A percentile compares a stretch with the other conserved stretches of the same genome.
phyloP scores from a whole-genome alignment of 164 flowering plant species.

The Warburgia ugandensis region DNA sequence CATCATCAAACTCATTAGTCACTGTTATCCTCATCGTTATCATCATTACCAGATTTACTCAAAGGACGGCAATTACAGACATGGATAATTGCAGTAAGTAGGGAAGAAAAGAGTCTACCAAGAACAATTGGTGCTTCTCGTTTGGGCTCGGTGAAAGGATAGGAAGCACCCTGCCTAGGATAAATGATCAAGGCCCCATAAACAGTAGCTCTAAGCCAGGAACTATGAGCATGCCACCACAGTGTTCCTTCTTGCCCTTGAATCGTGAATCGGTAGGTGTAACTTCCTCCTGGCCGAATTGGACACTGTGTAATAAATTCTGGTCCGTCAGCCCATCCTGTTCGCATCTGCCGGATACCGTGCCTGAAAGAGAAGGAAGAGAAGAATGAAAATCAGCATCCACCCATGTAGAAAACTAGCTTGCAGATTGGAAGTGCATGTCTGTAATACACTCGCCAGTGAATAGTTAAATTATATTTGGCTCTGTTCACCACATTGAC shows the following conservation, averaged over 20 bases:
- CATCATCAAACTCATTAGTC: too few relatives aligned
- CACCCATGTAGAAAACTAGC: too few relatives aligned
- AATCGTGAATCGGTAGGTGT: conserved; percentile 84
- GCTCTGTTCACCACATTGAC: conserved; percentile 67
- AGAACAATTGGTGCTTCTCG: conserved; percentile 59
- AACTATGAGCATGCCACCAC: conserved; percentile 98
- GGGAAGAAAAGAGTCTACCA: conserved; percentile 37
- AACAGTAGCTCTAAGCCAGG: conserved; percentile 88
- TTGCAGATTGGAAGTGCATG: too few relatives aligned
- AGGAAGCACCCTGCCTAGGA: conserved; percentile 49
- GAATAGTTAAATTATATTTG: conserved; percentile 65
- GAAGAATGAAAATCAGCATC: too few relatives aligned
- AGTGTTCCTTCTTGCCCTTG: conserved; percentile 81
- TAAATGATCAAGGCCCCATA: conserved; percentile 80
- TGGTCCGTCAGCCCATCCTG: conserved; percentile 97
- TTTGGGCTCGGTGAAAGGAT: conserved; percentile 65
- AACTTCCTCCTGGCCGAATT: conserved; percentile 66
- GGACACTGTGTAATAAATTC: conserved; percentile 87
- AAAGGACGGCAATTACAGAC: neutral
- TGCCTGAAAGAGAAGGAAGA: too few relatives aligned
- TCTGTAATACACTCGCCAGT: conserved; percentile 48
- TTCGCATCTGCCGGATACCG: conserved; percentile 70
- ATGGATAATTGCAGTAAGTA: too few relatives aligned
- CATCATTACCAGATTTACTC: neutral
- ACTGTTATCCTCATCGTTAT: too few relatives aligned